These are phyloP conservation scores for Hypoxylon crocopeplum DNA, from an alignment of 495 filamentous ascomycete species.

Conservation along the genomic window DNA sequence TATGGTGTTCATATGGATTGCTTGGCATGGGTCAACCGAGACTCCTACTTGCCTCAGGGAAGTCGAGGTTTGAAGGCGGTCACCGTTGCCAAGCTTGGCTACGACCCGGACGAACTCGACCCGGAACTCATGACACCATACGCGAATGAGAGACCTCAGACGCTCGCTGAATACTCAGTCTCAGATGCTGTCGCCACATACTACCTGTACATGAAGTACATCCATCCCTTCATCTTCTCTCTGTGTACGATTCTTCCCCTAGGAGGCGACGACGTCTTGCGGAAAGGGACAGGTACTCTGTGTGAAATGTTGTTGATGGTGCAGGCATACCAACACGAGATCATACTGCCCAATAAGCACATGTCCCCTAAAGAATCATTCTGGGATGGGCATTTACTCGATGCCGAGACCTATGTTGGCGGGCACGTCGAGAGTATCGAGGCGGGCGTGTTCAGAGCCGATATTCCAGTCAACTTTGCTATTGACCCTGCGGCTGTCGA, in stretches of 20 bases:
- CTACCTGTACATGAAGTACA: conserved; percentile 99
- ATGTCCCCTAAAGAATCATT: conserved; percentile 89
- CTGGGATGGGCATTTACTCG: conserved; percentile 94
- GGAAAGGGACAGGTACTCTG: conserved; percentile 96
- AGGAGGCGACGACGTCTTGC: conserved; percentile 86
- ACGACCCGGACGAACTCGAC: conserved; percentile 97
- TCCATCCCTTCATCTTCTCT: conserved; percentile 99
- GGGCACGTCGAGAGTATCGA: conserved; percentile 99
- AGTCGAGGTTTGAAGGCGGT: conserved; percentile 98
- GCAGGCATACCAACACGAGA: conserved; percentile 90
- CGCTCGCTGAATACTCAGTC: conserved; percentile 95
- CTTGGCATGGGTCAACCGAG: conserved; percentile 97
- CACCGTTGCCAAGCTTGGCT: conserved; percentile 95
- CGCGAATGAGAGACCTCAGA: conserved; percentile 90
- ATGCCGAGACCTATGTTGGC: conserved; percentile 97
- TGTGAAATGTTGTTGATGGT: conserved; percentile 99
- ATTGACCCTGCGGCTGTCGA: conserved; percentile 88
- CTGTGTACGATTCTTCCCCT: conserved; percentile 95
- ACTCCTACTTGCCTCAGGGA: conserved; percentile 96
- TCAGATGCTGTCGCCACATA: conserved; percentile 99
- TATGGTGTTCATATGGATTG: conserved; percentile 99
- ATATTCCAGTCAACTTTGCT: conserved; percentile 92
- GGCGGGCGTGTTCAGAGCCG: conserved; percentile 93
- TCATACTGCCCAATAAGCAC: conserved; percentile 96
- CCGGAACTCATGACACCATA: conserved; percentile 98